phyloP scores from a whole-genome alignment of 2,329 filamentous ascomycete species.

The Ophiostoma piceae region DNA sequence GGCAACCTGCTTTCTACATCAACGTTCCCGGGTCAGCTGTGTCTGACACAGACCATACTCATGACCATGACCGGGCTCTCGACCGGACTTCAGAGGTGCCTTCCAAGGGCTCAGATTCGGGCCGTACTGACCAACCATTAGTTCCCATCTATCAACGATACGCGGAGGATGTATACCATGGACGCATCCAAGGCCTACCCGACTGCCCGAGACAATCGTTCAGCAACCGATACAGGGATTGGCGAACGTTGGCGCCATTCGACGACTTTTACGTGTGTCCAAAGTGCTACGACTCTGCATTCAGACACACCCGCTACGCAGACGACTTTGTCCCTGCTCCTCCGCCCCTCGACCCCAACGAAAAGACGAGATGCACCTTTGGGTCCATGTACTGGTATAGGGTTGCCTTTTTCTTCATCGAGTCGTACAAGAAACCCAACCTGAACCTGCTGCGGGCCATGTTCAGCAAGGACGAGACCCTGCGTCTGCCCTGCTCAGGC shows the following conservation, averaged over 20 bases:
- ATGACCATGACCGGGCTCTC: not conserved
- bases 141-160: conserved; percentile 43
- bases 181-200: conserved; percentile 48
- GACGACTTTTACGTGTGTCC: conserved; percentile 77
- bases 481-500: conserved; percentile 54
- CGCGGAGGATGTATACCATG: conserved; percentile 47
- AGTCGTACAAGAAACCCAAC: conserved; percentile 62
- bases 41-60: not conserved
- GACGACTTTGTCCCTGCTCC: conserved; percentile 60
- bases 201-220: conserved; percentile 64
- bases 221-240: conserved; percentile 63
- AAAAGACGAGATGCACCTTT: conserved; percentile 68
- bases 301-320: conserved; percentile 62
- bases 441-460: conserved; percentile 66
- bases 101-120: conserved; percentile 18
- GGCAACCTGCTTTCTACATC: conserved; percentile 21
- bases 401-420: conserved; percentile 74
- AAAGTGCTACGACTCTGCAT: conserved; percentile 67
- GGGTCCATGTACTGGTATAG: conserved; percentile 73
- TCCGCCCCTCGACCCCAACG: conserved; percentile 51
- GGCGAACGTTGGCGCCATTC: conserved; percentile 59
- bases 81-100: conserved; percentile 19
- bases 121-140: conserved; percentile 38
- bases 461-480: conserved; percentile 52
- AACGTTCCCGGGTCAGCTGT: conserved; percentile 16